Evolutionary conservation across 495 filamentous ascomycete genomes (phyloP).

Genomic region (Bacidia gigantensis): DNA sequence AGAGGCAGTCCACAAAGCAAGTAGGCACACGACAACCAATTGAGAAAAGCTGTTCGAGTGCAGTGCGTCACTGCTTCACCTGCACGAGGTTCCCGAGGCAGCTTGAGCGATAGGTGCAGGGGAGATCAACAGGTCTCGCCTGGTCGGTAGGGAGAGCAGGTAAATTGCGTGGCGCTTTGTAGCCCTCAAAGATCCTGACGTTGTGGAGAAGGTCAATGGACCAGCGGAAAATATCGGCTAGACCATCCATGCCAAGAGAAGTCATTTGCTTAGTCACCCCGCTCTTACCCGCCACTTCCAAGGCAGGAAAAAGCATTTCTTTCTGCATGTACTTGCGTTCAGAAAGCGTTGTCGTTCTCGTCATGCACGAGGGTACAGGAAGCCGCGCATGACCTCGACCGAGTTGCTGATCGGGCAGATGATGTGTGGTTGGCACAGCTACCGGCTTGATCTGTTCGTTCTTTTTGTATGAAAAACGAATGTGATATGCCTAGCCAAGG

Average conservation of each 20-base stretch:
- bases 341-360: not conserved
- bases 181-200: not conserved
- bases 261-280: not conserved
- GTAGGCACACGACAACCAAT: not conserved
- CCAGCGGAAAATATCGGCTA: not conserved
- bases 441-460: no score
- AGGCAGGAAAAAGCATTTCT: not conserved
- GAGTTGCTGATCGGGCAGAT: no score
- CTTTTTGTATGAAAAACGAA: no score
- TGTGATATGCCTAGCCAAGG: no score
- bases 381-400: no score
- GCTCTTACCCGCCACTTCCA: not conserved
- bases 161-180: not conserved
- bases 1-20: not conserved
- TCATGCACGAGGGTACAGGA: no score
- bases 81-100: no score
- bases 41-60: not conserved
- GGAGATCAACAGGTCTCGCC: not conserved
- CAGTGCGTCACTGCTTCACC: no score
- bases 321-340: not conserved
- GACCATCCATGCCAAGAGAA: not conserved
- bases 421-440: no score
- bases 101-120: not conserved
- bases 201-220: not conserved
- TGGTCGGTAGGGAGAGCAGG: not conserved